Base-by-base conservation (phyloP, 1,284 basidiomycete species). In the Stygiomarasmius scandens region DNA sequence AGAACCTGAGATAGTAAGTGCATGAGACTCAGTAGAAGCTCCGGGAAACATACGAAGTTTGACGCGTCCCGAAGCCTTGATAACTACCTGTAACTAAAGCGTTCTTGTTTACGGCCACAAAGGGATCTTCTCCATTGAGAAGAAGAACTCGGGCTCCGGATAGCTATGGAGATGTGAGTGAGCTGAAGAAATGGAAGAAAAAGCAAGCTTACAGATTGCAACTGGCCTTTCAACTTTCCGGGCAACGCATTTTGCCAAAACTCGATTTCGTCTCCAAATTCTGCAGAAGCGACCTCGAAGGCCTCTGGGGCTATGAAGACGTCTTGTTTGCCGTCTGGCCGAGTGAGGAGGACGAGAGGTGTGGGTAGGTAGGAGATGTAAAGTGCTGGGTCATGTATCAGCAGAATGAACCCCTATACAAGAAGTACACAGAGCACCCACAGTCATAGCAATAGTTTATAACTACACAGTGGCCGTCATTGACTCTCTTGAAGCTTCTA, bases 291-390 rank as follows among this genome's bases (percentile, higher is more conserved):
- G 8, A 87, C 77, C 1, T 69, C 66, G 63, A 81, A 85, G 5
- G 84, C 84, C 63, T 84, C 83, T 11, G 83, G 82, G 3, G 83
- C 81, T 56, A 86, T 82, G 63, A 84, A 73, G 4, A 85, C 75
- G 50, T 71, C 64, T 67, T 86, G 82, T 24, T 67, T 64, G 3
- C 80, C 80, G 53, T 78, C 64, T 8, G 65, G 56, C 41, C 79
- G 74, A 14, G 80, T 81, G 45, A 85, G 66, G 10, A 83, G 72
- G 2, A 81, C 80, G 8, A 86, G 69, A 9, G 84, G 81, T 29
- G 76, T 76, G 3, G 84, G 84, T 10, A 85, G 65, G 64, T 81
- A 85, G 27, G 79, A 81, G 52, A 83, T 64, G 64, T 80, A 85
- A 52, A 82, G 71, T 2, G 78, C 76, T 78, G 52, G 6, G 48